Percentiles rank a stretch among this genome's conserved stretches.
Evolutionary conservation across 305 asterid genomes (phyloP).

Genomic region (Lippia alba): DNA sequence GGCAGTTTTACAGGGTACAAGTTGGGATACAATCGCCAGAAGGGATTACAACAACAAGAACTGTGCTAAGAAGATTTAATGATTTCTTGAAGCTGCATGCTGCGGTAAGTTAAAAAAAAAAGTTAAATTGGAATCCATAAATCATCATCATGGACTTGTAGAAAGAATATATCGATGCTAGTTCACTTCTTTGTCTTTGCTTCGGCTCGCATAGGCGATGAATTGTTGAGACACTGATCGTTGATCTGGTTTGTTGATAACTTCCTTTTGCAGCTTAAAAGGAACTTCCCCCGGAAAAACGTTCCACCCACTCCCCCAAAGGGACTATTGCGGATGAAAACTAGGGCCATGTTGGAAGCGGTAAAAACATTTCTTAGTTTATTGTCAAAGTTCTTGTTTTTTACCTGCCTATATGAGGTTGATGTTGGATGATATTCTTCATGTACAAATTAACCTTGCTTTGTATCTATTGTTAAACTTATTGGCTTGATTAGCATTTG

Average conservation of each 20-base stretch:
- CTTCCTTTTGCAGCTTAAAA: conserved; percentile 69
- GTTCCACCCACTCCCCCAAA: conserved; percentile 92
- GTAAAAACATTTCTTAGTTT: conserved; percentile 47
- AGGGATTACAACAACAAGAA: conserved; percentile 84
- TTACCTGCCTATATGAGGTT: conserved; percentile 29
- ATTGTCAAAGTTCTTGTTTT: conserved; percentile 12
- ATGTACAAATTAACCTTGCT: neutral
- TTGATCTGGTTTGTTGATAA: conserved; percentile 30
- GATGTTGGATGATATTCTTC: conserved; percentile 22
- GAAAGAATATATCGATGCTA: conserved; percentile 18
- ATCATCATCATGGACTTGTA: conserved; percentile 17
- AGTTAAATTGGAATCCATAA: conserved; percentile 26
- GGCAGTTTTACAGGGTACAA: conserved; percentile 98
- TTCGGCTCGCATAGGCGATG: conserved; percentile 25
- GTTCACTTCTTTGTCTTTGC: conserved; percentile 21
- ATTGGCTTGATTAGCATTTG: conserved; percentile 23
- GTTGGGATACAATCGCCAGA: conserved; percentile 95
- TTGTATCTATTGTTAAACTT: conserved; percentile 15
- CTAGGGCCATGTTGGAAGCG: conserved; percentile 91
- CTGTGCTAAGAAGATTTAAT: conserved; percentile 90
- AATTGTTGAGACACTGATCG: conserved; percentile 21
- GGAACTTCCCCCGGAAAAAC: conserved; percentile 71
- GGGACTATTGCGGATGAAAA: conserved; percentile 84
- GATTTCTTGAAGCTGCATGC: conserved; percentile 88
- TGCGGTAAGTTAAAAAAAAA: conserved; percentile 66